A percentile compares a stretch with the other conserved stretches of the same genome.
Evolutionary conservation across 2,329 filamentous ascomycete species (phyloP).

Genomic region (Dothistroma septosporum): DNA sequence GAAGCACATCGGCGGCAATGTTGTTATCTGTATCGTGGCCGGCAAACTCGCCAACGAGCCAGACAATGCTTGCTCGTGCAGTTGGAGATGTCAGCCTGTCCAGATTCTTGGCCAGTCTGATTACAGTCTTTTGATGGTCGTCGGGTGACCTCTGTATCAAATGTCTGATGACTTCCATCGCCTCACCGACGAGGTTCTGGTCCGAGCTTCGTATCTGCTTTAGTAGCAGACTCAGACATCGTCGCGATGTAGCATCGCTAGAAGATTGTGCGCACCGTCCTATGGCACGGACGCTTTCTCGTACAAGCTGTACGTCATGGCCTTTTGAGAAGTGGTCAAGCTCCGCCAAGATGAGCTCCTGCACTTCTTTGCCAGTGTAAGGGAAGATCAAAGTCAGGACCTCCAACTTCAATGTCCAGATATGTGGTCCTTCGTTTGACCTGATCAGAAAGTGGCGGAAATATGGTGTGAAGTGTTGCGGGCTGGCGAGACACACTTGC

Average conservation of each 20-base stretch:
- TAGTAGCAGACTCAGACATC: slow-evolving; percentile 78
- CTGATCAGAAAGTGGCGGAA: slow-evolving; percentile 85
- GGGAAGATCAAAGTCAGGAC: slow-evolving; percentile 87
- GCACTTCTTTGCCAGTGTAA: slow-evolving; percentile 67
- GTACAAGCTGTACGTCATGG: slow-evolving; percentile 70
- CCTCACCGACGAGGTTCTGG: slow-evolving; percentile 83
- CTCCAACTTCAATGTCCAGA: slow-evolving; percentile 91
- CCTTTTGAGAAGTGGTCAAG: slow-evolving; percentile 85
- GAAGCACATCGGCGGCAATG: slow-evolving; percentile 85
- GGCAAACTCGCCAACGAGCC: slow-evolving; percentile 93
- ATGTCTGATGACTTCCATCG: slow-evolving; percentile 89
- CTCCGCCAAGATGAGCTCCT: slow-evolving; percentile 85
- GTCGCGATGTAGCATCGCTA: slow-evolving; percentile 63
- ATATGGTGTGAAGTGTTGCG: slow-evolving; percentile 80
- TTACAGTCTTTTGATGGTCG: slow-evolving; percentile 77
- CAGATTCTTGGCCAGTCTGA: slow-evolving; percentile 83
- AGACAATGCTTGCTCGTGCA: slow-evolving; percentile 90
- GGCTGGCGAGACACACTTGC: slow-evolving; percentile 74
- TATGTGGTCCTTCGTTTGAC: slow-evolving; percentile 69
- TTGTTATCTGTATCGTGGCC: slow-evolving; percentile 73
- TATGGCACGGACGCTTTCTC: slow-evolving; percentile 87
- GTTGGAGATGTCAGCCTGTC: slow-evolving; percentile 83
- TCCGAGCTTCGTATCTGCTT: slow-evolving; percentile 85
- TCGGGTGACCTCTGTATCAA: slow-evolving; percentile 86
- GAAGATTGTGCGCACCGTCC: slow-evolving; percentile 80